Percentiles rank a stretch among this genome's conserved stretches.
phyloP scores from a whole-genome alignment of 345 rosid species.

The Hibiscus mutabilis region DNA sequence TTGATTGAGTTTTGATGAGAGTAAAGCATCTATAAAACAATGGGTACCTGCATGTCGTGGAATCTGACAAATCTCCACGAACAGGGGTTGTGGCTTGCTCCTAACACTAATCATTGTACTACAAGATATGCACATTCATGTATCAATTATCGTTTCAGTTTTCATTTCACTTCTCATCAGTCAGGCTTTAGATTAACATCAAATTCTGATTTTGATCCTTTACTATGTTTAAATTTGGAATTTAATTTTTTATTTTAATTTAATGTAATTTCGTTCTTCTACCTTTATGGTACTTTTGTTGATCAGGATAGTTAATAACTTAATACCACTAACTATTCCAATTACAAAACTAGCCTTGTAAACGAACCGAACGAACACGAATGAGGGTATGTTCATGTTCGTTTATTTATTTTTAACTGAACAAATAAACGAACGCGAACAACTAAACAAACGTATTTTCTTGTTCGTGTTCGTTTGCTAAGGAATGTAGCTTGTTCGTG shows the following conservation, averaged over 20 bases:
- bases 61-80: constrained; percentile 24
- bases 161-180: neutral
- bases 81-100: constrained; percentile 28
- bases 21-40: no score
- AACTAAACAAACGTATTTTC: no score
- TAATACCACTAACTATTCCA: no score
- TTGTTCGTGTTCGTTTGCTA: no score
- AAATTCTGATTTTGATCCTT: neutral
- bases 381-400: no score
- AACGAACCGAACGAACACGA: no score
- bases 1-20: neutral
- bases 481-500: no score
- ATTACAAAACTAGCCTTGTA: no score
- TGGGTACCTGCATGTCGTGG: constrained; percentile 8
- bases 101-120: neutral
- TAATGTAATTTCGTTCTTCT: no score
- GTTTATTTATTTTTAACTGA: no score
- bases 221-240: neutral
- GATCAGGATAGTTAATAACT: neutral
- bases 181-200: neutral
- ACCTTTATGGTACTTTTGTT: neutral
- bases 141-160: neutral
- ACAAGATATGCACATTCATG: neutral
- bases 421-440: no score
- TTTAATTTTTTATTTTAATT: no score